Conservation (phyloP, 768 basidiomycete species). For the Mrakia hoshinonis region DNA sequence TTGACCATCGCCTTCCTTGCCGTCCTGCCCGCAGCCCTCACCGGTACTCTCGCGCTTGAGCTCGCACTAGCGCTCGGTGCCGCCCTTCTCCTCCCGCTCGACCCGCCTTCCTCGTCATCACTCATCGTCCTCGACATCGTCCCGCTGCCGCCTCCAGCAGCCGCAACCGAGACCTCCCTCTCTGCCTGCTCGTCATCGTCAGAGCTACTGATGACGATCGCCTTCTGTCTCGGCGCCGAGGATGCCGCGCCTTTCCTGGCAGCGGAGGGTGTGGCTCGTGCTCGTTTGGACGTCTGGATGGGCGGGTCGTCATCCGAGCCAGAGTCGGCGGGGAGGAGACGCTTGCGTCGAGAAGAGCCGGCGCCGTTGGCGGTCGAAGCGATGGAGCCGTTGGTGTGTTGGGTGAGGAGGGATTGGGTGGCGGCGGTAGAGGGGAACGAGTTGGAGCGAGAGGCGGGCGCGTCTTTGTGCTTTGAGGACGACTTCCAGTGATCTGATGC, state of each 20-base stretch:
- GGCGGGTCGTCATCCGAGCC: background rate
- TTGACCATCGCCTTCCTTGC: slow-evolving; percentile 7
- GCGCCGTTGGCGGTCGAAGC: background rate
- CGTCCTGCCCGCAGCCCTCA: background rate
- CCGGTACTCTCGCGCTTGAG: background rate
- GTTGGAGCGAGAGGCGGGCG: background rate
- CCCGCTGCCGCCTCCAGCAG: background rate
- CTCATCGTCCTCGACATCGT: slow-evolving; percentile 1
- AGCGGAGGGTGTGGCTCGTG: background rate
- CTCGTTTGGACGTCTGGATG: background rate
- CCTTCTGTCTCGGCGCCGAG: background rate
- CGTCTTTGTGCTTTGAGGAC: background rate
- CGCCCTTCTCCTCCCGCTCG: background rate
- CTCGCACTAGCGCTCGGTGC: background rate
- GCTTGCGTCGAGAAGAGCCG: background rate
- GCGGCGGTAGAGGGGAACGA: background rate
- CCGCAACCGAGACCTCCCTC: background rate
- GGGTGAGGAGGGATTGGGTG: background rate
- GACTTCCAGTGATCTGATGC: background rate
- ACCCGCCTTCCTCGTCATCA: background rate
- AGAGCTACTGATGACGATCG: background rate
- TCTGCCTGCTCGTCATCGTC: background rate
- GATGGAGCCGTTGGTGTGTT: background rate
- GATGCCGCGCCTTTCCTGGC: background rate
- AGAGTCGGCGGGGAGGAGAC: slow-evolving; percentile 4